Conservation (phyloP, 345 rosid species). For the Aquilaria malaccensis region DNA sequence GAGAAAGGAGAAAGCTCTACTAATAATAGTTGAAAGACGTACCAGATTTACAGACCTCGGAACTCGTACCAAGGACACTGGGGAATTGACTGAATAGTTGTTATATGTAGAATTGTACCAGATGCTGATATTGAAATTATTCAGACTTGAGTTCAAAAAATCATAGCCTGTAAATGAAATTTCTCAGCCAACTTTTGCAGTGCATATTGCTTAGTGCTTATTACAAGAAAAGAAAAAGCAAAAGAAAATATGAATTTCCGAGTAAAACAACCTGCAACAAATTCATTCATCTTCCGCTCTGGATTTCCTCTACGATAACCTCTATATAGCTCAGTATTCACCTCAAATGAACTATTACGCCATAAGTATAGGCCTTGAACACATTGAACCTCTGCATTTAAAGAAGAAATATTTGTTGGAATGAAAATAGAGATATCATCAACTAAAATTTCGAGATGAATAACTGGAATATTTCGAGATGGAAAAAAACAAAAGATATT, state of each 20-base stretch:
- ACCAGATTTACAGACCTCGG: slow-evolving; percentile 86
- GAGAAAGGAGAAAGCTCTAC: slow-evolving; percentile 5
- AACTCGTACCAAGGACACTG: slow-evolving; percentile 41
- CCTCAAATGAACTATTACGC: slow-evolving; percentile 55
- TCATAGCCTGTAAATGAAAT: slow-evolving; percentile 58
- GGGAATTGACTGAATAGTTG: slow-evolving; percentile 12
- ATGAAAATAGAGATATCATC: not conserved
- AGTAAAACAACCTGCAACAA: slow-evolving; percentile 56
- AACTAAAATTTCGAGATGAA: no score
- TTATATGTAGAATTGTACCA: slow-evolving; percentile 77
- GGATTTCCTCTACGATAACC: slow-evolving; percentile 68
- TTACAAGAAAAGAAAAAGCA: not conserved
- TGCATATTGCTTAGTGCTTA: not conserved
- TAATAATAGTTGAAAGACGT: slow-evolving; percentile 10
- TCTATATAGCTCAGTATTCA: slow-evolving; percentile 65
- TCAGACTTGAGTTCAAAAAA: slow-evolving; percentile 56
- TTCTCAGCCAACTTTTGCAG: slow-evolving; percentile 3
- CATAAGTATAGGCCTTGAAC: slow-evolving; percentile 50
- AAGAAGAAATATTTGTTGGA: slow-evolving; percentile 8
- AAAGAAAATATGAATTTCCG: slow-evolving; percentile 4
- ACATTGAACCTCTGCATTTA: slow-evolving; percentile 47
- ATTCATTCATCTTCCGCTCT: slow-evolving; percentile 56
- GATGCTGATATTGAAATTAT: slow-evolving; percentile 50
- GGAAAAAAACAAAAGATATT: no score
- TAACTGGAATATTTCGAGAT: no score